Conservation (phyloP, 257 asterid species). For the Nicotiana obtusifolia region DNA sequence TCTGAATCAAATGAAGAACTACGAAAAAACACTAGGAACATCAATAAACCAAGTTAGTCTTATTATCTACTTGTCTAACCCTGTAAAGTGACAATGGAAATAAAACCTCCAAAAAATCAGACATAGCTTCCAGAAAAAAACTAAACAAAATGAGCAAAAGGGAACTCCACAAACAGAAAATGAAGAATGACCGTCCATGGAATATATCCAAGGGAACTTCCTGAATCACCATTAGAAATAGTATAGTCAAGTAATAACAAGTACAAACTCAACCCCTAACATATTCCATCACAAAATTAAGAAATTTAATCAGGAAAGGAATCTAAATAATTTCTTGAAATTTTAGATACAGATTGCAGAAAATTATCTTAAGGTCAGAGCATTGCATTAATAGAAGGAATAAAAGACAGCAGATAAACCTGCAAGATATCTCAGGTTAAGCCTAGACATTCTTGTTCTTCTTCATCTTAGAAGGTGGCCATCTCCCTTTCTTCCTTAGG, state of each 20-base stretch:
- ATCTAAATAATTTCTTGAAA: background rate
- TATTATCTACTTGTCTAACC: too few species aligned
- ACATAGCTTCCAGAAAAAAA: background rate
- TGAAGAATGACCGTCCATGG: background rate
- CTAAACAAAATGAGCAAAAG: background rate
- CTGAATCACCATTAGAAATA: background rate
- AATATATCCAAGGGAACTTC: background rate
- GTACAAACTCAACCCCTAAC: background rate
- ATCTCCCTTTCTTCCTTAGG: slow-evolving; percentile 91
- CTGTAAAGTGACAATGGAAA: background rate
- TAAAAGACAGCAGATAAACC: slow-evolving; percentile 22
- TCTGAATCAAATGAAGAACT: too few species aligned
- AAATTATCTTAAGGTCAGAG: slow-evolving; percentile 15
- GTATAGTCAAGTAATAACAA: background rate
- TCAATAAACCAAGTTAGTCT: too few species aligned
- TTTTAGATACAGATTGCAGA: background rate
- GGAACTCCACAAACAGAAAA: background rate
- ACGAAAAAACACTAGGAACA: too few species aligned
- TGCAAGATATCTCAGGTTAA: slow-evolving; percentile 21
- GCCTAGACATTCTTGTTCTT: slow-evolving; percentile 78
- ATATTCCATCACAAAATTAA: background rate
- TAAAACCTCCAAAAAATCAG: background rate
- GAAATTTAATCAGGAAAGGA: background rate
- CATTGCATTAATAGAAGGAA: background rate
- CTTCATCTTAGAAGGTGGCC: slow-evolving; percentile 98